Conservation (phyloP, 306 rosid genomes). For the Begonia peltatifolia region DNA sequence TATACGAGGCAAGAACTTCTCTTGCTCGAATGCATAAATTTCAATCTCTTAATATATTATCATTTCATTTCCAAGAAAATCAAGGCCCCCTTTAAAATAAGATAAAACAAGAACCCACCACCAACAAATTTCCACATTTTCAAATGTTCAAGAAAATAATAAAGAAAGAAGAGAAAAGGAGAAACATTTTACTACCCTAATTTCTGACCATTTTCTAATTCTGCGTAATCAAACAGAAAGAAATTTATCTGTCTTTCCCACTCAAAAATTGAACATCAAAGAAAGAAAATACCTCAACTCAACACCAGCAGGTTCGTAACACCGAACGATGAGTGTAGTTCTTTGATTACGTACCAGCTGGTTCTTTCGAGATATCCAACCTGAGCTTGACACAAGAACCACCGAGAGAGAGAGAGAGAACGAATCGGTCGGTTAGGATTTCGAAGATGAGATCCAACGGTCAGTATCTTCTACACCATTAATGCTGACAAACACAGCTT, state of each 20-base stretch:
- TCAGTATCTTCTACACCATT: constrained; percentile 26
- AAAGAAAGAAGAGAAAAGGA: too few species aligned
- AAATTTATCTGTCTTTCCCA: neutral
- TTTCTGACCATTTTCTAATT: constrained; percentile 3
- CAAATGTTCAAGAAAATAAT: neutral
- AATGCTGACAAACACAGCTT: constrained; percentile 7
- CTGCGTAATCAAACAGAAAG: constrained; percentile 6
- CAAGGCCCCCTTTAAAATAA: too few species aligned
- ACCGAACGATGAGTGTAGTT: neutral
- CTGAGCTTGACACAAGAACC: constrained; percentile 9
- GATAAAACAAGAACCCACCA: too few species aligned
- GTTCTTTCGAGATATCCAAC: constrained; percentile 21
- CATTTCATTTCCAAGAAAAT: too few species aligned
- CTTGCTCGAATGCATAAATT: neutral
- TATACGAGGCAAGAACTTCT: neutral
- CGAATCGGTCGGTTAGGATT: constrained; percentile 21
- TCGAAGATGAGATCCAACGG: constrained; percentile 49
- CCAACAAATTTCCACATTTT: neutral
- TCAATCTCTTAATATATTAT: neutral
- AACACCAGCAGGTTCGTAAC: constrained; percentile 3
- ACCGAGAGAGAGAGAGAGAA: neutral
- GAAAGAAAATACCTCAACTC: constrained; percentile 27
- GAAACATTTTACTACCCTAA: neutral
- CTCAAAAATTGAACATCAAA: constrained; percentile 8
- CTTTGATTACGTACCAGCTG: constrained; percentile 3